A percentile compares a stretch with the other conserved stretches of the same genome.
These are phyloP conservation scores for Fusarium phyllophilum DNA, from an alignment of 2,329 filamentous ascomycete genomes.

Conservation along the genomic window DNA sequence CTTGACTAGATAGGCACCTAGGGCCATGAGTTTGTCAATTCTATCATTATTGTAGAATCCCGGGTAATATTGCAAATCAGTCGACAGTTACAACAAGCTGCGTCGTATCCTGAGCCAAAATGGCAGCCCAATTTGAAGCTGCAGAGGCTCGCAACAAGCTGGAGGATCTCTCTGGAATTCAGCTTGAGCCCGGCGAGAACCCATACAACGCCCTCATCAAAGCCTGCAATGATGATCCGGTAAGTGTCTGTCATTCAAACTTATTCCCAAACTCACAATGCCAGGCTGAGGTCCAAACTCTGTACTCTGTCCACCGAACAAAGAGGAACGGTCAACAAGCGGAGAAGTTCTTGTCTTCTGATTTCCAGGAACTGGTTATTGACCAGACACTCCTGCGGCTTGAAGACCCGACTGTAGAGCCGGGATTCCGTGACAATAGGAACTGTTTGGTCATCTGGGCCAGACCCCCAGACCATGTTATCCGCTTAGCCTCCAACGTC, in stretches of 20 bases:
- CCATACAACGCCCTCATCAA: constrained; percentile 80
- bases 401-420: constrained; percentile 70
- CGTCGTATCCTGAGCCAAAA: background rate
- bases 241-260: constrained; percentile 52
- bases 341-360: constrained; percentile 73
- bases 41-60: background rate
- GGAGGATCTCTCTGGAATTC: constrained; percentile 64
- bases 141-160: constrained; percentile 60
- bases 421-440: constrained; percentile 77
- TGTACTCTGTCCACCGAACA: constrained; percentile 79
- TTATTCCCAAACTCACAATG: background rate
- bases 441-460: constrained; percentile 92
- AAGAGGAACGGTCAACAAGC: constrained; percentile 81
- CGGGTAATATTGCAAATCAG: background rate
- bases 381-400: constrained; percentile 81
- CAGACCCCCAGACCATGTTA: constrained; percentile 77
- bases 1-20: background rate
- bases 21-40: background rate
- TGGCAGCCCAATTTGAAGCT: constrained; percentile 34
- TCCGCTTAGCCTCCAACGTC: constrained; percentile 72
- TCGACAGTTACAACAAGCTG: background rate
- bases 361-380: constrained; percentile 76
- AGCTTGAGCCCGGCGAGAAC: constrained; percentile 67
- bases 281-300: constrained; percentile 73
- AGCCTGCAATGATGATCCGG: constrained; percentile 72